Percentiles rank a stretch among this genome's conserved stretches.
These are phyloP conservation scores for Schwanniomyces yamadae DNA, from an alignment of 805 yeast species.

Conservation along the genomic window DNA sequence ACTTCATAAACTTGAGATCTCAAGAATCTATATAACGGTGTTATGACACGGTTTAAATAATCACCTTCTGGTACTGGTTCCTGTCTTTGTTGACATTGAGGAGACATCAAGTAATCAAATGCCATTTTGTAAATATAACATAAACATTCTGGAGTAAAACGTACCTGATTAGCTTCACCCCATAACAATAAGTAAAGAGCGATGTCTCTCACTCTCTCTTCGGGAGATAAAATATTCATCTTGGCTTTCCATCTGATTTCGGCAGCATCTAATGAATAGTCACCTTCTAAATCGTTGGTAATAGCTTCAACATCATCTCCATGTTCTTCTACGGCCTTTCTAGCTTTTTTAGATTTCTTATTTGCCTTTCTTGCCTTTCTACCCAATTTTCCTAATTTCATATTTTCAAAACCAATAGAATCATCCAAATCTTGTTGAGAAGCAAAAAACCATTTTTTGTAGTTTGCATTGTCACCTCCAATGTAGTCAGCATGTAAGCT, in stretches of 20 bases:
- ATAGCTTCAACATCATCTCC: slow-evolving; percentile 61
- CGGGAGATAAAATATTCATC: slow-evolving; percentile 70
- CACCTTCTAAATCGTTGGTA: slow-evolving; percentile 75
- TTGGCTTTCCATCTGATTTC: slow-evolving; percentile 86
- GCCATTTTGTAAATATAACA: slow-evolving; percentile 97
- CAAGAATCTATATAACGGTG: slow-evolving; percentile 81
- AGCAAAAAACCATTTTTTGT: slow-evolving; percentile 86
- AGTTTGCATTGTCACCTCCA: slow-evolving; percentile 85
- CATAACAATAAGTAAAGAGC: slow-evolving; percentile 73
- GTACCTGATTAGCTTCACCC: slow-evolving; percentile 93
- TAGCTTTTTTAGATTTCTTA: slow-evolving; percentile 76
- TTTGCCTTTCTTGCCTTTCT: slow-evolving; percentile 79
- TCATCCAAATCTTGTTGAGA: slow-evolving; percentile 87
- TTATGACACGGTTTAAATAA: slow-evolving; percentile 84
- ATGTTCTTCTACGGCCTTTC: slow-evolving; percentile 64
- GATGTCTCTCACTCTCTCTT: slow-evolving; percentile 77
- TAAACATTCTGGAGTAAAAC: slow-evolving; percentile 86
- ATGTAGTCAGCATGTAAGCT: slow-evolving; percentile 84
- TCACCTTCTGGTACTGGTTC: slow-evolving; percentile 89
- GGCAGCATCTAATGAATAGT: slow-evolving; percentile 76
- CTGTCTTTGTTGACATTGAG: slow-evolving; percentile 83
- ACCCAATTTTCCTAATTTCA: slow-evolving; percentile 72
- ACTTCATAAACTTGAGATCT: slow-evolving; percentile 82
- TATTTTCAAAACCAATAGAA: slow-evolving; percentile 77
- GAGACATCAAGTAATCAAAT: slow-evolving; percentile 81